Percentiles rank a stretch among this genome's conserved stretches.
Evolutionary conservation across 352 stramenopile species (phyloP).

Genomic region (Phytopythium litorale): DNA sequence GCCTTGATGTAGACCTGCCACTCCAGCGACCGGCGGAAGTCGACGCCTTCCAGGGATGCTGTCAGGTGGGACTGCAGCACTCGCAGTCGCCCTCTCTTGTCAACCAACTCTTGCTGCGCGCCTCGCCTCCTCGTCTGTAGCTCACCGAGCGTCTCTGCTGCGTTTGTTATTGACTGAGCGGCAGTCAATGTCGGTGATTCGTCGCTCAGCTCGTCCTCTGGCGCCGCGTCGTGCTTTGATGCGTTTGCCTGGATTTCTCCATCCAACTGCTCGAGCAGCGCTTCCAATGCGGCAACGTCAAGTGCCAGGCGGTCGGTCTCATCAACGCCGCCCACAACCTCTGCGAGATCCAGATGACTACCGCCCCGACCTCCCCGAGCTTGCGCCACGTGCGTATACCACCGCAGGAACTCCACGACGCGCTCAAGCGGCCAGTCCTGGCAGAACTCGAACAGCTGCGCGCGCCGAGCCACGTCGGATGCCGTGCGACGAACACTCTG

Average conservation of each 20-base stretch:
- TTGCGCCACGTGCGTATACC: slow-evolving; percentile 42
- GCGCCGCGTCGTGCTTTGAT: slow-evolving; percentile 2
- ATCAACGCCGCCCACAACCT: not conserved
- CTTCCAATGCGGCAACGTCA: slow-evolving; percentile 26
- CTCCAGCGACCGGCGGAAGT: slow-evolving; percentile 36
- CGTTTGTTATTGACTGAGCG: too few species aligned
- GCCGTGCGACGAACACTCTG: slow-evolving; percentile 27
- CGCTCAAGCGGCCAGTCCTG: slow-evolving; percentile 49
- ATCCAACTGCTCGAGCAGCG: slow-evolving; percentile 40
- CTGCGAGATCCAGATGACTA: not conserved
- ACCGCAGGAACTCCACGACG: slow-evolving; percentile 52
- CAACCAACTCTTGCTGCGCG: slow-evolving; percentile 20
- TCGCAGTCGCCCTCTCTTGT: slow-evolving; percentile 24
- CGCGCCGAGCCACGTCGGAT: slow-evolving; percentile 35
- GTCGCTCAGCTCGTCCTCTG: not conserved
- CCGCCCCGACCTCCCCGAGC: not conserved
- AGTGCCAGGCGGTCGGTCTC: slow-evolving; percentile 33
- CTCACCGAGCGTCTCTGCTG: slow-evolving; percentile 9
- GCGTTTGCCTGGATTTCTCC: slow-evolving; percentile 23
- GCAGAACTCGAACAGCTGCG: slow-evolving; percentile 56
- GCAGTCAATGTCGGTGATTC: not conserved
- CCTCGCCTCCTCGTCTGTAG: slow-evolving; percentile 22
- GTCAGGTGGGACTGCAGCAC: slow-evolving; percentile 49
- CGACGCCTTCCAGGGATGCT: slow-evolving; percentile 51
- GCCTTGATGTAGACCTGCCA: slow-evolving; percentile 63